phyloP scores from a whole-genome alignment of 2,329 filamentous ascomycete species.

The Davidsoniella virescens region DNA sequence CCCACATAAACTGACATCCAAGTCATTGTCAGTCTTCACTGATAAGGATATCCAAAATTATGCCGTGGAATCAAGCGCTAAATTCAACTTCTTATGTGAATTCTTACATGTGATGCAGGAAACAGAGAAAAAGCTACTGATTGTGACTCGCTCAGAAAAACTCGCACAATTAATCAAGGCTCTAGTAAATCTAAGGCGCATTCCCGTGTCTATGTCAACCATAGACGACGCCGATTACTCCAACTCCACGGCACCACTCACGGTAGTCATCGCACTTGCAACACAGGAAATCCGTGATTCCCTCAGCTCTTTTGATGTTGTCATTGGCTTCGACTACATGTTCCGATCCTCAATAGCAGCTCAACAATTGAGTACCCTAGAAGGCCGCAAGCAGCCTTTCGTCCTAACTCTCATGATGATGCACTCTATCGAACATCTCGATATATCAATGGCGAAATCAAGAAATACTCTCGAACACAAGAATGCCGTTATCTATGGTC shows the following conservation, averaged over 20 bases:
- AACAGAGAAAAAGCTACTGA: conserved; percentile 31
- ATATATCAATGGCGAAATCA: conserved; percentile 25
- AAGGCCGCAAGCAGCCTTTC: conserved; percentile 23
- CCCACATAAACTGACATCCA: conserved; percentile 34
- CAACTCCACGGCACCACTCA: conserved; percentile 20
- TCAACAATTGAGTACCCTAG: conserved; percentile 14
- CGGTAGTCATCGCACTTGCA: conserved; percentile 28
- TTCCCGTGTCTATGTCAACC: conserved; percentile 22
- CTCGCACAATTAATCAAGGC: conserved; percentile 36
- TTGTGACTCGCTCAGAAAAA: conserved; percentile 34
- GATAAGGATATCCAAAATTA: conserved; percentile 33
- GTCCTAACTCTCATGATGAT: conserved; percentile 32
- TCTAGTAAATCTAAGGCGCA: conserved; percentile 26
- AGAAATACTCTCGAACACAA: conserved; percentile 29
- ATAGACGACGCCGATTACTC: conserved; percentile 19
- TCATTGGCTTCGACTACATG: conserved; percentile 38
- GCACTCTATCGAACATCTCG: conserved; percentile 40
- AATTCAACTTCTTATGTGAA: conserved; percentile 43
- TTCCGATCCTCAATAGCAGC: conserved; percentile 25
- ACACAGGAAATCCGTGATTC: conserved; percentile 23
- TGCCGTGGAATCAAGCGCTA: conserved; percentile 39
- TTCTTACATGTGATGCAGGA: conserved; percentile 30
- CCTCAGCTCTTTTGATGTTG: conserved; percentile 28
- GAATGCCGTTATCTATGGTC: conserved; percentile 26
- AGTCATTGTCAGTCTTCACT: conserved; percentile 24